Percentiles rank a stretch among this genome's conserved stretches.
phyloP scores from a whole-genome alignment of 2,329 filamentous ascomycete genomes.

The Diaporthe aspalathi region DNA sequence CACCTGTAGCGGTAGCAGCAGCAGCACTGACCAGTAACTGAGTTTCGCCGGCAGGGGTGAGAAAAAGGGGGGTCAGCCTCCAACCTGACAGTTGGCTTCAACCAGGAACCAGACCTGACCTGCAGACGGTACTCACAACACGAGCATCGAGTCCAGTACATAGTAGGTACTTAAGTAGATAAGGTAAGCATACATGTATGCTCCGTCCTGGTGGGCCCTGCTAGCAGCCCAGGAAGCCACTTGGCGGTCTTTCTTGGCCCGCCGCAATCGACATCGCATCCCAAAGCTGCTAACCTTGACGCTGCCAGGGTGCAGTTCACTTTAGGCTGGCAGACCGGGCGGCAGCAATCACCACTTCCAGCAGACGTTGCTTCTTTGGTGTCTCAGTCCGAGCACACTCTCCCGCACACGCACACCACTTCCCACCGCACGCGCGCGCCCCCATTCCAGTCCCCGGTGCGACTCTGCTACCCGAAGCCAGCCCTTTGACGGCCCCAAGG shows the following conservation, averaged over 20 bases:
- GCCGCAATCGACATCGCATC: conserved; percentile 32
- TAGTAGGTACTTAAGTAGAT: too few relatives aligned
- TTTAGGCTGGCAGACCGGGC: conserved; percentile 28
- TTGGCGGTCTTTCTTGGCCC: conserved; percentile 31
- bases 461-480: conserved; percentile 29
- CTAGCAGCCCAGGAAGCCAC: conserved; percentile 25
- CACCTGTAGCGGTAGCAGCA: not conserved
- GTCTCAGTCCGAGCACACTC: conserved; percentile 27
- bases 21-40: conserved; percentile 15
- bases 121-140: not conserved
- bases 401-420: conserved; percentile 5
- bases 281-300: conserved; percentile 25
- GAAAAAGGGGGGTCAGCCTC: not conserved
- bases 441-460: conserved; percentile 9
- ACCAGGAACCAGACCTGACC: not conserved
- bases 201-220: conserved; percentile 24
- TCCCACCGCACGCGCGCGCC: not conserved
- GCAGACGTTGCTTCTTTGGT: conserved; percentile 18
- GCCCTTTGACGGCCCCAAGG: conserved; percentile 32
- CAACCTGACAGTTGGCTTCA: conserved; percentile 27
- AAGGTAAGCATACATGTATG: conserved; percentile 18
- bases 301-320: conserved; percentile 29
- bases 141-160: not conserved
- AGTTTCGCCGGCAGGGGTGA: conserved; percentile 1
- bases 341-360: conserved; percentile 27